Base-by-base conservation (phyloP, 257 asterid species). In the Plectranthus barbatus region DNA sequence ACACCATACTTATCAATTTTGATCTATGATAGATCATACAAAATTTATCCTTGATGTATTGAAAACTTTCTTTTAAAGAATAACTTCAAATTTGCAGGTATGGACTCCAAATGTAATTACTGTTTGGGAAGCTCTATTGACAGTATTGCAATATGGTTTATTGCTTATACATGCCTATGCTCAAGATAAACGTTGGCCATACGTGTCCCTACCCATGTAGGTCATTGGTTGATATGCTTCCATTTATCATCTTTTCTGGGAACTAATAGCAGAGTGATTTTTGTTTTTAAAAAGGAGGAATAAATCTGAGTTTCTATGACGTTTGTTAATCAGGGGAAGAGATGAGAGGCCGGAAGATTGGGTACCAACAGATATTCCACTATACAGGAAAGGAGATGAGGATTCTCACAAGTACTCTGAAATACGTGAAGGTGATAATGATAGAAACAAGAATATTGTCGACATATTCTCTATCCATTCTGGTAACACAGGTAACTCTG, bases 101-200 rank as follows among this genome's bases (percentile, higher is more conserved):
- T 92, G 97, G 98, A 81, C 91, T n/a, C 97, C 98, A 17, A 79
- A 81, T 40, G 77, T 88, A 59, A 74, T 92, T 63, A 92, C 98
- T 62, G 72, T 89, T 52, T 83, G 84, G 95, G 97, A 92, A 80
- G 84, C 98, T 67, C 76, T 74, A 23, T 62, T 92, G 37, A 92
- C 98, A 17, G 97, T 92, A 58, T 58, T 84, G 74, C 98, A 92
- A 72, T 89, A 66, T 65, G 98, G 97, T 50, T 44, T 89, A 55
- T 77, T 92, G 79, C 86, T 92, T 24, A 34, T 78, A n/a, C 98
- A 92, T 80, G 98, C 95, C 46, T 92, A 92, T 81, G 95, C 88
- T 29, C 98, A 92, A 67, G 97, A 92, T 69, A 92, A 84, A 81
- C 91, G 88, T 64, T 88, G 95, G 95, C 93, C 97, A 29, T 92